Percentiles rank a stretch among this genome's conserved stretches.
Evolutionary conservation across 1,284 basidiomycete genomes (phyloP).

Genomic region (Bjerkandera adusta): DNA sequence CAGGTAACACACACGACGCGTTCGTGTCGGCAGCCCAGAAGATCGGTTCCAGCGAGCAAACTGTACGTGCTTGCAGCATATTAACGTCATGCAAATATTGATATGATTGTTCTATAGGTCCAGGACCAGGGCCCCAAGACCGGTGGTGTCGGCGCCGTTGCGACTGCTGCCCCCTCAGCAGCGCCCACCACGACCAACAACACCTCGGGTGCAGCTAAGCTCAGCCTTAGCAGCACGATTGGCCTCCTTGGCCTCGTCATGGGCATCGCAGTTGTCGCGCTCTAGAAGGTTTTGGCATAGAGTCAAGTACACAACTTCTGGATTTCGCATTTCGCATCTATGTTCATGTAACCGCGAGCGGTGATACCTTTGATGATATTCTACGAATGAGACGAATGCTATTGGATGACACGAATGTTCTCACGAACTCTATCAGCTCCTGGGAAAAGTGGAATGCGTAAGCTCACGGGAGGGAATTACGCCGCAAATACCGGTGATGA

Average conservation of each 20-base stretch:
- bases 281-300: too few species aligned
- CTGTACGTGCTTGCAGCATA: slow-evolving; percentile 36
- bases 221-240: neutral
- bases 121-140: slow-evolving; percentile 9
- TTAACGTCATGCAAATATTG: too few species aligned
- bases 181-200: neutral
- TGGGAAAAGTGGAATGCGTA: too few species aligned
- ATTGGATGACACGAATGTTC: too few species aligned
- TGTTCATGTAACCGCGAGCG: too few species aligned
- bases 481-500: too few species aligned
- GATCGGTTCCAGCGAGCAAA: slow-evolving; percentile 36
- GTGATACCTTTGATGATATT: too few species aligned
- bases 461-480: too few species aligned
- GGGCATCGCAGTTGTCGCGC: neutral
- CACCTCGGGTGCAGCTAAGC: slow-evolving; percentile 1
- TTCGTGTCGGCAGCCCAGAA: slow-evolving; percentile 46
- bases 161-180: slow-evolving; percentile 34
- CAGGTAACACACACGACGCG: slow-evolving; percentile 49
- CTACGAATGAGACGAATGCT: too few species aligned
- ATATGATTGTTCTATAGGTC: neutral
- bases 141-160: slow-evolving; percentile 42
- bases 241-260: slow-evolving; percentile 6
- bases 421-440: too few species aligned
- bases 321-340: too few species aligned
- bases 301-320: too few species aligned